phyloP scores from a whole-genome alignment of 1,284 basidiomycete species.

The Irpex lacteus region DNA sequence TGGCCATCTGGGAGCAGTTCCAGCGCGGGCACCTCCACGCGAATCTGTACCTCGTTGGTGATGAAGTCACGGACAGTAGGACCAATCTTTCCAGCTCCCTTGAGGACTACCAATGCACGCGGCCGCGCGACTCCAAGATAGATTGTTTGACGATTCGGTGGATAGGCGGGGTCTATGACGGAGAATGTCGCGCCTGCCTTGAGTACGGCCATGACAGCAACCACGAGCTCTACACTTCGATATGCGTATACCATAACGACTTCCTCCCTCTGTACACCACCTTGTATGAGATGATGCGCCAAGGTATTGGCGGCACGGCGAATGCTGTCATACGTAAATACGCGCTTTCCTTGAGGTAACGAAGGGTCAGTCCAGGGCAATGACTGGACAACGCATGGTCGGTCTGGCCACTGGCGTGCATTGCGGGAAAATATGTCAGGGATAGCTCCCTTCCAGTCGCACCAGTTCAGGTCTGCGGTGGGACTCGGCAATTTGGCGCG shows the following conservation, averaged over 20 bases:
- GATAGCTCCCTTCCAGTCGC: constrained; percentile 94
- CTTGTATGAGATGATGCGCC: constrained; percentile 86
- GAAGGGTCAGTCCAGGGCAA: constrained; percentile 44
- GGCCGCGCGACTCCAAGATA: constrained; percentile 95
- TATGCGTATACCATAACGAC: constrained; percentile 99
- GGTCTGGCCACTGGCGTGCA: constrained; percentile 73
- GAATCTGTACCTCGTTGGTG: constrained; percentile 77
- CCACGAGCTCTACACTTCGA: constrained; percentile 93
- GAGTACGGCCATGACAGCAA: constrained; percentile 95
- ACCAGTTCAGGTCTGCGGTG: constrained; percentile 91
- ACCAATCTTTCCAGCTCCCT: constrained; percentile 84
- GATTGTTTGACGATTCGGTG: constrained; percentile 90
- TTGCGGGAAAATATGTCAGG: constrained; percentile 90
- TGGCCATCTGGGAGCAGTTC: constrained; percentile 65
- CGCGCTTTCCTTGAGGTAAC: constrained; percentile 51
- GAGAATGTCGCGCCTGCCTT: constrained; percentile 98
- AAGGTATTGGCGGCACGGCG: constrained; percentile 87
- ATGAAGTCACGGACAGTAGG: constrained; percentile 88
- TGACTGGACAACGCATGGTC: constrained; percentile 83
- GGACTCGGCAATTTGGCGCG: constrained; percentile 79
- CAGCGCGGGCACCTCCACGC: constrained; percentile 92
- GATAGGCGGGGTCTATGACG: constrained; percentile 99
- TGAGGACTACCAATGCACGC: constrained; percentile 89
- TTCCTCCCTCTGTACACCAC: constrained; percentile 89
- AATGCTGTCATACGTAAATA: constrained; percentile 82